Conservation (phyloP, 1,284 basidiomycete genomes). For the Omphalotus olearius region DNA sequence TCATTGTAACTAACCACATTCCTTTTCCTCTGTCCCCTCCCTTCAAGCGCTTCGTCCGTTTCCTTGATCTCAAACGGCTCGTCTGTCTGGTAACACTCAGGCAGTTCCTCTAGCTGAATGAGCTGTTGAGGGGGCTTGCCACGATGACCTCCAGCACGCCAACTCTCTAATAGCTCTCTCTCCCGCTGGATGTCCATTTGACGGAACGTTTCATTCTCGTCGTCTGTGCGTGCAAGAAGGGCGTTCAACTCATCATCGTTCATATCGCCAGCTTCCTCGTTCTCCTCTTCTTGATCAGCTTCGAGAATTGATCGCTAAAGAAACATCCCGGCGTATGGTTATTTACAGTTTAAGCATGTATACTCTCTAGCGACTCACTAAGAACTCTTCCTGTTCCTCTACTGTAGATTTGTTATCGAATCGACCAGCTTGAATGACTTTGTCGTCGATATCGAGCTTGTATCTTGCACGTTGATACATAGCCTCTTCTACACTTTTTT, state of each 20-base stretch:
- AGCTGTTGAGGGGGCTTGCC: slow-evolving; percentile 77
- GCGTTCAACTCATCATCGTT: slow-evolving; percentile 98
- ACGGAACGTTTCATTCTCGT: slow-evolving; percentile 78
- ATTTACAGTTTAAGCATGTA: no score
- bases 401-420: slow-evolving; percentile 99
- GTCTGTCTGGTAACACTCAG: slow-evolving; percentile 87
- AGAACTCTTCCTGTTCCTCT: slow-evolving; percentile 94
- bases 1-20: slow-evolving; percentile 92
- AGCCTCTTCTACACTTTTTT: slow-evolving; percentile 97
- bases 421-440: slow-evolving; percentile 98
- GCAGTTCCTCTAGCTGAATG: slow-evolving; percentile 88
- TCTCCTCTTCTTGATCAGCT: slow-evolving; percentile 88
- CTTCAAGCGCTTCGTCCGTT: slow-evolving; percentile 68
- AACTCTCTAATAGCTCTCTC: slow-evolving; percentile 62
- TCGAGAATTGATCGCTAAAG: slow-evolving; percentile 78
- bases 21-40: slow-evolving; percentile 81
- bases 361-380: slow-evolving; percentile 49
- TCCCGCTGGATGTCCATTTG: slow-evolving; percentile 85
- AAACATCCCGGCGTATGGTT: not conserved
- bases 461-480: slow-evolving; percentile 93
- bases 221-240: slow-evolving; percentile 83
- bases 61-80: slow-evolving; percentile 72
- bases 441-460: slow-evolving; percentile 99
- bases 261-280: slow-evolving; percentile 91
- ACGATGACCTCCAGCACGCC: slow-evolving; percentile 76